Conservation (phyloP, 192 early-diverging fungal genomes). For the Coemansia sp. region DNA sequence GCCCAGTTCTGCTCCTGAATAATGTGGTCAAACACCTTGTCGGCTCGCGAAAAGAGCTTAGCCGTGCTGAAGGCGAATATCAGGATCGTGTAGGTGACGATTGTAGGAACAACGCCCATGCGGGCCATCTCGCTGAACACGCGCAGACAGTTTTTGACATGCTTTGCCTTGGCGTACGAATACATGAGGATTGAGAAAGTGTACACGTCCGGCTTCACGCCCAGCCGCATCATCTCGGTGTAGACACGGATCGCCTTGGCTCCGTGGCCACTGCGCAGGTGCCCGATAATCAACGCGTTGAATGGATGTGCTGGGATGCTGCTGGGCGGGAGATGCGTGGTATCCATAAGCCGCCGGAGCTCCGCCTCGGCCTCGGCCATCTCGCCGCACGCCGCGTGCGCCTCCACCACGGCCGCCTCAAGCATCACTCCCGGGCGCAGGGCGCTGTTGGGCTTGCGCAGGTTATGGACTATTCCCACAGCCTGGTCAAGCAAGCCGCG, state of each 20-base stretch:
- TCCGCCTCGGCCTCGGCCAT: conserved; percentile 36
- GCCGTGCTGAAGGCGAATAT: conserved; percentile 37
- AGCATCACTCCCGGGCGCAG: conserved; percentile 23
- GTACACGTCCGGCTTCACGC: conserved; percentile 68
- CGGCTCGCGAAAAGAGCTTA: conserved; percentile 14
- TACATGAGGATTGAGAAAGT: conserved; percentile 81
- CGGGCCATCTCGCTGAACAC: conserved; percentile 63
- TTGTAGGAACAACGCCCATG: conserved; percentile 39
- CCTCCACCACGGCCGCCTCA: conserved; percentile 42
- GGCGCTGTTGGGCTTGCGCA: conserved; percentile 36
- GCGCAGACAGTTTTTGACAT: conserved; percentile 65
- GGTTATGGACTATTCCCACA: conserved; percentile 30
- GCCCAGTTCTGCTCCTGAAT: conserved; percentile 33
- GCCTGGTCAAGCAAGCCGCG: conserved; percentile 42
- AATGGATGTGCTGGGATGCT: conserved; percentile 44
- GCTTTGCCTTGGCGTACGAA: conserved; percentile 68
- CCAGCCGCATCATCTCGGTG: conserved; percentile 74
- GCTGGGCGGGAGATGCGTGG: conserved; percentile 23
- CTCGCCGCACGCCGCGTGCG: conserved; percentile 39
- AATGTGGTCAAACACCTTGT: conserved; percentile 40
- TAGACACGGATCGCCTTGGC: conserved; percentile 69
- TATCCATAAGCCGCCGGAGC: conserved; percentile 27
- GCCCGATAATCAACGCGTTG: conserved; percentile 42
- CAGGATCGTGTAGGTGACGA: conserved; percentile 47
- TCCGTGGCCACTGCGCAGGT: conserved; percentile 55